Base-by-base conservation (phyloP, 2,329 filamentous ascomycete genomes). In the Phoma sp. region DNA sequence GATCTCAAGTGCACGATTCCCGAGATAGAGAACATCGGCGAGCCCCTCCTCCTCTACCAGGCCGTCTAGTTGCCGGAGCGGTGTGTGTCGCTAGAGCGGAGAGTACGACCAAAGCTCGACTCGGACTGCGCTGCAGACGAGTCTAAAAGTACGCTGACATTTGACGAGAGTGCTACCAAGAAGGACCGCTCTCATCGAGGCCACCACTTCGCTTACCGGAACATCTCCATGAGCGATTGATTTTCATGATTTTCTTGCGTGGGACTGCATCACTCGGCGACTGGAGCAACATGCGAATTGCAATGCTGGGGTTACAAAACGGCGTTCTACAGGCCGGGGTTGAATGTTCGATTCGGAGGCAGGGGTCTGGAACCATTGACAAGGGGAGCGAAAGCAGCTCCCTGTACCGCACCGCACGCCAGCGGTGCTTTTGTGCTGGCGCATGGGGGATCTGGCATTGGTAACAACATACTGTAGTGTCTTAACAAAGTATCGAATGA, bases 1-100 rank as follows among this genome's bases (percentile, higher is more conserved):
- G 95, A 99, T 75, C 84, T 99, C 54, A 97, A 97, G 77, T 99
- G 95, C 81, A 99, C 95, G 27, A 98, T 99, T 72, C 95, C 95
- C 42, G 95, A 99, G 78, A 98, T 99, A 76, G 93, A 97, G 78
- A 96, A 98, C 75, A 89, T 97, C 52, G 95, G 95, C 77, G 95
- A 99, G 78, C 95, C 95, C 22, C 82, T 99, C 45, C 83, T 99
- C 41, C 85, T 99, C 61, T 99, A 99, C 64, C 79, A 82, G 63
- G 71, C 76, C 59, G 77, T 80, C 58, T 74, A 67, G 63, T 60
- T 60, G 57, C 61, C 61, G 58, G 60, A 63, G 36, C 44, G 44
- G 44, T 58, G 57, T 64, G 58, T 57, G 55, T 22, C 40, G 47
- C 47, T 23, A 38, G 58, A 59, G 32, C 42, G 51, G 42, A 59